Percentiles rank a stretch among this genome's conserved stretches.
Conservation (phyloP, 305 asterid species). For the Petunia hybrid region DNA sequence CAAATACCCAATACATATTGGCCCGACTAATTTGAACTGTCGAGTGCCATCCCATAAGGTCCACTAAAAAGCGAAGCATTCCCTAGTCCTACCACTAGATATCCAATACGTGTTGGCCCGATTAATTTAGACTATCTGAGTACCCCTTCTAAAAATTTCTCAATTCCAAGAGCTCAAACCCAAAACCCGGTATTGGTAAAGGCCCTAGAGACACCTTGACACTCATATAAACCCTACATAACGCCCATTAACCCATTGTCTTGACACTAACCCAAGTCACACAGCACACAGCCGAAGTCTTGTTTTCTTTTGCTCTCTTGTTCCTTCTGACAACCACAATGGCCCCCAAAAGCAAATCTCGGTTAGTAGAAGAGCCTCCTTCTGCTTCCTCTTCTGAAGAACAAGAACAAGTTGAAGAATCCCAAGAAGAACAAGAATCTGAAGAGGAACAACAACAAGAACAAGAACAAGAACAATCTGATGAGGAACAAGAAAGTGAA, state of each 20-base stretch:
- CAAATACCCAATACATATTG: too few relatives aligned
- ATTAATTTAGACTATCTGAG: too few relatives aligned
- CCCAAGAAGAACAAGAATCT: constrained; percentile 32
- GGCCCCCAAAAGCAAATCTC: constrained; percentile 34
- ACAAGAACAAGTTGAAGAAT: constrained; percentile 22
- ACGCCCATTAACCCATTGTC: neutral
- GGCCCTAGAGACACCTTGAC: neutral
- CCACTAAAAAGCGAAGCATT: too few relatives aligned
- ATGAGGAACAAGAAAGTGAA: constrained; percentile 39
- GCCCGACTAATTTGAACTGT: too few relatives aligned
- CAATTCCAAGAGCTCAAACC: too few relatives aligned
- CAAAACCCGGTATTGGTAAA: too few relatives aligned
- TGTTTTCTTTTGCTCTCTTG: neutral
- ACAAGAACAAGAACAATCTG: constrained; percentile 38
- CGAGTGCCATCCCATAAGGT: too few relatives aligned
- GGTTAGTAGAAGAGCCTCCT: constrained; percentile 35
- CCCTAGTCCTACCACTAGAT: too few relatives aligned
- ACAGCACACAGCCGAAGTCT: neutral
- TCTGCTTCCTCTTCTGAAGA: constrained; percentile 37
- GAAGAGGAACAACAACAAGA: constrained; percentile 29
- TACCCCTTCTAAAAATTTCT: too few relatives aligned
- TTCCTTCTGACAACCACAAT: constrained; percentile 14
- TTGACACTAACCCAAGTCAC: neutral
- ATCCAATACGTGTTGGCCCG: too few relatives aligned
- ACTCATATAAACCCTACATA: neutral